These are phyloP conservation scores for Parasitella parasitica DNA, from an alignment of 371 early-diverging fungal genomes.

Conservation along the genomic window DNA sequence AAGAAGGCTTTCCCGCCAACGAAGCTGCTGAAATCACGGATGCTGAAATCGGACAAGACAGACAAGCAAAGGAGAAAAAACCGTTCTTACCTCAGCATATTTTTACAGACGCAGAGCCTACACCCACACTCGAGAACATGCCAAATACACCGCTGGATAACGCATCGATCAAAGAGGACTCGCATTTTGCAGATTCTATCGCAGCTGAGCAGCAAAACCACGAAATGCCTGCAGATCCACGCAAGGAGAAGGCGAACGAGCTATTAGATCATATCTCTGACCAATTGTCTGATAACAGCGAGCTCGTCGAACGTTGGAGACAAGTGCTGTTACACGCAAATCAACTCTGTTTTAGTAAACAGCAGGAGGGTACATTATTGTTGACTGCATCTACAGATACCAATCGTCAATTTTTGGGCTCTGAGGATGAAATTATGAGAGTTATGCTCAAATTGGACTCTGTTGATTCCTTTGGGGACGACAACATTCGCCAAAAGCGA, in stretches of 20 bases:
- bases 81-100: constrained; percentile 23
- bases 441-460: constrained; percentile 39
- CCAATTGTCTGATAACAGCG: constrained; percentile 1
- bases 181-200: constrained; percentile 14
- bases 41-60: background rate
- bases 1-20: background rate
- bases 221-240: background rate
- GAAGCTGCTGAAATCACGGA: background rate
- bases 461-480: constrained; percentile 34
- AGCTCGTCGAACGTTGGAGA: constrained; percentile 4
- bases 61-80: background rate
- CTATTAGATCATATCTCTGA: constrained; percentile 4
- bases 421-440: constrained; percentile 32
- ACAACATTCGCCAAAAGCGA: constrained; percentile 29
- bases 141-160: constrained; percentile 4
- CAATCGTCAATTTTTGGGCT: constrained; percentile 25
- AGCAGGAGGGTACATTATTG: constrained; percentile 15
- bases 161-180: background rate
- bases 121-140: constrained; percentile 17
- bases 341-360: constrained; percentile 7
- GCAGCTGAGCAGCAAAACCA: constrained; percentile 20
- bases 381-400: constrained; percentile 19
- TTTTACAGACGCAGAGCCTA: constrained; percentile 30
- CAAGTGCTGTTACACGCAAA: background rate
- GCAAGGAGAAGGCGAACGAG: background rate